Evolutionary conservation across 2,329 filamentous ascomycete genomes (phyloP).

Genomic region (Pseudocercospora pini-densiflorae): DNA sequence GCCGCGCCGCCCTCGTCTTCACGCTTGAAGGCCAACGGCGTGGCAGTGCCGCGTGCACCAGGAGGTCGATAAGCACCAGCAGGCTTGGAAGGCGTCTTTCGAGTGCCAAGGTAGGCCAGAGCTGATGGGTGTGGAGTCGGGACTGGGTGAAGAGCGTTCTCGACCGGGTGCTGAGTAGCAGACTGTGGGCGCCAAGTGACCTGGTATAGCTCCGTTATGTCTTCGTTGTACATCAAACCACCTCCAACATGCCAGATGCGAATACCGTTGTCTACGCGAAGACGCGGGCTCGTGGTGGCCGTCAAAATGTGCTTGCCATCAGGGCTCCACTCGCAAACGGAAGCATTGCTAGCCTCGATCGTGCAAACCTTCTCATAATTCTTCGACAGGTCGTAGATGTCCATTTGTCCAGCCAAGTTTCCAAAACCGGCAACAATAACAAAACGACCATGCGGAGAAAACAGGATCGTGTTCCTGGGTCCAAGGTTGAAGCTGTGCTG

Average conservation of each 20-base stretch:
- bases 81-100: constrained; percentile 94
- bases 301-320: constrained; percentile 96
- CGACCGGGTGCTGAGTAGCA: constrained; percentile 62
- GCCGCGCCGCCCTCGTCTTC: constrained; percentile 96
- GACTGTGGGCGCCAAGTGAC: constrained; percentile 81
- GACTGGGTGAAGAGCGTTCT: constrained; percentile 73
- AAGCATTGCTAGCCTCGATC: constrained; percentile 93
- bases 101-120: constrained; percentile 76
- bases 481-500: constrained; percentile 84
- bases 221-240: constrained; percentile 89
- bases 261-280: constrained; percentile 95
- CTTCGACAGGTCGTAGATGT: constrained; percentile 95
- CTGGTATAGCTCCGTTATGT: constrained; percentile 92
- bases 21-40: constrained; percentile 93
- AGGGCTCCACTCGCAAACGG: constrained; percentile 95
- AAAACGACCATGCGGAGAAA: constrained; percentile 92
- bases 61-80: constrained; percentile 96
- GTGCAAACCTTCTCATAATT: constrained; percentile 91
- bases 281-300: constrained; percentile 92
- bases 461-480: constrained; percentile 92
- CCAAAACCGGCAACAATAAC: constrained; percentile 95
- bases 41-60: constrained; percentile 84
- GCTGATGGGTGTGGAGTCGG: constrained; percentile 84
- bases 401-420: constrained; percentile 96
- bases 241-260: constrained; percentile 94